Conservation (phyloP, 768 basidiomycete species). For the Astraeus odoratus region DNA sequence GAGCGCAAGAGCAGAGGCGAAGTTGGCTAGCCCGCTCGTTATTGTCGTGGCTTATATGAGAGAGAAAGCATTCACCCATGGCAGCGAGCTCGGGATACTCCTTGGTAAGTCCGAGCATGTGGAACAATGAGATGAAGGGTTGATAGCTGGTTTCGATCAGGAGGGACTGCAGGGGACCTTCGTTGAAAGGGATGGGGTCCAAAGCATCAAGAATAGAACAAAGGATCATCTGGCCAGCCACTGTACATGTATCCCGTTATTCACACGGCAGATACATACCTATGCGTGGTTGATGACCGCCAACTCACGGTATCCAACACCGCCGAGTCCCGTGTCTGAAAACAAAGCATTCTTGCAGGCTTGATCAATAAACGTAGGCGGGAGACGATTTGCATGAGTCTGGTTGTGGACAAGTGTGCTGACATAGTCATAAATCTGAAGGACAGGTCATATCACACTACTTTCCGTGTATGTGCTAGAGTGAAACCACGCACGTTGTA, state of each 20-base stretch:
- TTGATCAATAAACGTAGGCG: slow-evolving; percentile 19
- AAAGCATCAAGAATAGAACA: slow-evolving; percentile 24
- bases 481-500: no score
- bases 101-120: slow-evolving; percentile 45
- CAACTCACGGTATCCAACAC: slow-evolving; percentile 33
- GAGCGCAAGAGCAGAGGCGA: slow-evolving; percentile 59
- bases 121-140: slow-evolving; percentile 31
- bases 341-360: slow-evolving; percentile 33
- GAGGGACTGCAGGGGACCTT: slow-evolving; percentile 21
- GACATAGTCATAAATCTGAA: slow-evolving; percentile 31
- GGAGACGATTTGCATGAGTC: slow-evolving; percentile 22
- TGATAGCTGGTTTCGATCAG: slow-evolving; percentile 28
- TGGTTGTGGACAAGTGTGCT: slow-evolving; percentile 35
- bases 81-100: slow-evolving; percentile 49
- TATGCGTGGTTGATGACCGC: neutral
- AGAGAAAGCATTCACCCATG: slow-evolving; percentile 47
- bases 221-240: slow-evolving; percentile 28
- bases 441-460: no score
- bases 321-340: slow-evolving; percentile 16
- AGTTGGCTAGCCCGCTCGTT: slow-evolving; percentile 67
- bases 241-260: slow-evolving; percentile 7
- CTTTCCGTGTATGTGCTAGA: no score
- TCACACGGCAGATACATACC: neutral
- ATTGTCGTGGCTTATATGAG: neutral
- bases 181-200: slow-evolving; percentile 14